These are phyloP conservation scores for Russula ochroleuca DNA, from an alignment of 768 basidiomycete species.

Conservation along the genomic window DNA sequence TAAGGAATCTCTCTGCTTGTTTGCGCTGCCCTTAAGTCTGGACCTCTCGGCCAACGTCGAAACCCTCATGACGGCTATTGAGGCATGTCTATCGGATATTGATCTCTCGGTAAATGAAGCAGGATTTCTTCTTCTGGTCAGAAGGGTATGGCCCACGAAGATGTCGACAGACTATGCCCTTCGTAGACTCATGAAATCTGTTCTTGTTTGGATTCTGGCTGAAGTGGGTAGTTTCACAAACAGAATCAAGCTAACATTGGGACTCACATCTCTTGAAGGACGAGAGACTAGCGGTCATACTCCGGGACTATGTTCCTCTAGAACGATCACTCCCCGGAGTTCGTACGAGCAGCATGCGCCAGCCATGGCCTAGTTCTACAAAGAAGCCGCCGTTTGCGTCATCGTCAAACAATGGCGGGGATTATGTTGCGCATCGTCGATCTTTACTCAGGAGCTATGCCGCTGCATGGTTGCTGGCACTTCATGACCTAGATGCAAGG, in stretches of 20 bases:
- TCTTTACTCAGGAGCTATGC: constrained; percentile 53
- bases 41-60: constrained; percentile 73
- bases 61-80: constrained; percentile 63
- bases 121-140: constrained; percentile 63
- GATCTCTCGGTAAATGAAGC: constrained; percentile 72
- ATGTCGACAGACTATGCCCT: constrained; percentile 69
- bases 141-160: constrained; percentile 70
- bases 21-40: constrained; percentile 66
- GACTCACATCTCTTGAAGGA: constrained; percentile 43
- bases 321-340: constrained; percentile 61
- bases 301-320: constrained; percentile 62
- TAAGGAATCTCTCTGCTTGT: constrained; percentile 45
- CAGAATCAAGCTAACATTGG: neutral
- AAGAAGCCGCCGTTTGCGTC: constrained; percentile 36
- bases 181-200: constrained; percentile 51
- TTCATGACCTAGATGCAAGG: constrained; percentile 57
- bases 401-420: constrained; percentile 57
- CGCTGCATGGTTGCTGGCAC: constrained; percentile 60
- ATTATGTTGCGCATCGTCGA: constrained; percentile 61
- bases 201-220: constrained; percentile 67
- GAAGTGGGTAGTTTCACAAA: constrained; percentile 47
- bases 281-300: constrained; percentile 57
- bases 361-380: constrained; percentile 52
- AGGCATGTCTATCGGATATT: constrained; percentile 63
- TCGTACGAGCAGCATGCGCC: constrained; percentile 40